A percentile compares a stretch with the other conserved stretches of the same genome.
These are phyloP conservation scores for Volvox carteri DNA, from an alignment of 163 green algal genomes.

Conservation along the genomic window DNA sequence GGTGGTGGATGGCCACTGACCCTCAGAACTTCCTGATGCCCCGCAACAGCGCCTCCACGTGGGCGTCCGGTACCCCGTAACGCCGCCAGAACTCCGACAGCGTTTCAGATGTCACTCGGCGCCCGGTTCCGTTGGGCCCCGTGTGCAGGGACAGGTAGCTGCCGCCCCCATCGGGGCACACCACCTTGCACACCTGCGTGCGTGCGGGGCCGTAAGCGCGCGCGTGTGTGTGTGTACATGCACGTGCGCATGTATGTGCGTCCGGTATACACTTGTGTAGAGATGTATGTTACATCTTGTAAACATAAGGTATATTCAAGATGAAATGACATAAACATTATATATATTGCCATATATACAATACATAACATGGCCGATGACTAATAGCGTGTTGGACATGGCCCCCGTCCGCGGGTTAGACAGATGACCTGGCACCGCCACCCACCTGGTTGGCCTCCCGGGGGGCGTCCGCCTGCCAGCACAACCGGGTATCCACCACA, in stretches of 20 bases:
- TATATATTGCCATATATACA: background rate
- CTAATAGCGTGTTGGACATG: too few species aligned
- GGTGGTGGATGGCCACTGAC: too few species aligned
- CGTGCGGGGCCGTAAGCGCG: background rate
- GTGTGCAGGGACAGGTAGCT: conserved; percentile 3
- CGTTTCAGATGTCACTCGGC: background rate
- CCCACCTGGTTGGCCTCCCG: background rate
- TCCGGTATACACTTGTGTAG: too few species aligned
- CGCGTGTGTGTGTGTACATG: too few species aligned
- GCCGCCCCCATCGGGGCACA: conserved; percentile 2
- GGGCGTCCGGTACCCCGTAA: background rate
- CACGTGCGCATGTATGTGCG: too few species aligned
- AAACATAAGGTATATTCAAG: too few species aligned
- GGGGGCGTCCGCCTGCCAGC: conserved; percentile 2
- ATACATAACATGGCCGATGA: background rate
- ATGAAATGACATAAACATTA: background rate
- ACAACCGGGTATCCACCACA: background rate
- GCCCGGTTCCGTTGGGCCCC: background rate
- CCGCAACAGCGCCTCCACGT: background rate
- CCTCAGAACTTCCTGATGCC: background rate
- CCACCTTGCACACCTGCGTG: background rate
- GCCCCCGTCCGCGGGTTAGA: background rate
- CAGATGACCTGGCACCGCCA: background rate
- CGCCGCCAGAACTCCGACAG: conserved; percentile 19
- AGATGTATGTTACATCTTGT: too few species aligned